phyloP scores from a whole-genome alignment of 768 basidiomycete genomes.

The Leccinum broughii region DNA sequence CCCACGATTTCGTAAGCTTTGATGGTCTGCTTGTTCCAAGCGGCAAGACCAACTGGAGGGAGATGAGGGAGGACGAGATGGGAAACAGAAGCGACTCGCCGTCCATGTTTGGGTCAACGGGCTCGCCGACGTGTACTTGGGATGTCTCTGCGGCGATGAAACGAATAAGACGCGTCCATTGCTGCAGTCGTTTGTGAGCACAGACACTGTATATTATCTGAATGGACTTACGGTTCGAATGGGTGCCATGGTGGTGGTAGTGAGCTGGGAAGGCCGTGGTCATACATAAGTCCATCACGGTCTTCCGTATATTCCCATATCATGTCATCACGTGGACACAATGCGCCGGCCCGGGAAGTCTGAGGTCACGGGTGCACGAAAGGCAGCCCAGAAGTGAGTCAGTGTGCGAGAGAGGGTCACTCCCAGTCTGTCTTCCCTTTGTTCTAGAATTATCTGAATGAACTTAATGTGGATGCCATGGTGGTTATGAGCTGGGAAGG shows the following conservation, averaged over 20 bases:
- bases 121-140: constrained; percentile 75
- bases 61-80: not conserved
- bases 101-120: constrained; percentile 65
- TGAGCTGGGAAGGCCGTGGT: constrained; percentile 2
- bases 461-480: constrained; percentile 51
- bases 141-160: constrained; percentile 77
- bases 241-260: constrained; percentile 48
- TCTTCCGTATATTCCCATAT: constrained; percentile 17
- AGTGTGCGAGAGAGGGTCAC: too few relatives aligned
- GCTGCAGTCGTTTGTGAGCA: constrained; percentile 15
- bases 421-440: too few relatives aligned
- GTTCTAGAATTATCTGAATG: not conserved
- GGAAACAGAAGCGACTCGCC: constrained; percentile 37
- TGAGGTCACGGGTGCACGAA: too few relatives aligned
- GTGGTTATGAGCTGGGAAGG: constrained; percentile 13
- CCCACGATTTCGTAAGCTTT: constrained; percentile 73
- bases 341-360: too few relatives aligned
- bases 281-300: not conserved
- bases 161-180: constrained; percentile 79
- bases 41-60: constrained; percentile 58
- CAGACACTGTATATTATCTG: too few relatives aligned
- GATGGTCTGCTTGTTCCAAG: constrained; percentile 53
- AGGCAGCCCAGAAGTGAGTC: too few relatives aligned
- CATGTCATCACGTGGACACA: constrained; percentile 33
- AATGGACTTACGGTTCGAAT: constrained; percentile 50